phyloP scores from a whole-genome alignment of 768 basidiomycete species.

The Panellus pusillus region DNA sequence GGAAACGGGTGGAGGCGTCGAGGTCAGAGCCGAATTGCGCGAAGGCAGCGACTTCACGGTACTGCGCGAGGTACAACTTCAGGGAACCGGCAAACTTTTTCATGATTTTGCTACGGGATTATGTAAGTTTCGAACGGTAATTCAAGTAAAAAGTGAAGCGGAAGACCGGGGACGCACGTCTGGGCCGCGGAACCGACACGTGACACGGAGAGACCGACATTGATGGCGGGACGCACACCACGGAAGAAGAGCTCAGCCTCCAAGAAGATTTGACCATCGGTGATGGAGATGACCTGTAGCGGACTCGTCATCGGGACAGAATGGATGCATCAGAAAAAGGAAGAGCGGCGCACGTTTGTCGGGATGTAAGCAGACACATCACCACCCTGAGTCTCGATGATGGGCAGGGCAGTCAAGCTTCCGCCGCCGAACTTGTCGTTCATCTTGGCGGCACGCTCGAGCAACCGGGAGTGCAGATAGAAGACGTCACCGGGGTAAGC shows the following conservation, averaged over 20 bases:
- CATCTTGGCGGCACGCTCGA: conserved; percentile 99
- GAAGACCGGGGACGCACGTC: conserved; percentile 63
- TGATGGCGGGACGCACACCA: conserved; percentile 99
- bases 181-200: conserved; percentile 99
- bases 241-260: conserved; percentile 99
- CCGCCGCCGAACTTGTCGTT: conserved; percentile 98
- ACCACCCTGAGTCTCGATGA: conserved; percentile 99
- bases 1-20: conserved; percentile 98
- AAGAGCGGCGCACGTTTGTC: conserved; percentile 71
- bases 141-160: conserved; percentile 3
- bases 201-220: conserved; percentile 99
- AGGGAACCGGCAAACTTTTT: conserved; percentile 99
- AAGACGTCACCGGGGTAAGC: conserved; percentile 99
- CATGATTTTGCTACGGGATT: conserved; percentile 81
- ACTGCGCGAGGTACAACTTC: conserved; percentile 99
- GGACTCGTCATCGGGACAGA: neutral
- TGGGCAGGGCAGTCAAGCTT: conserved; percentile 96
- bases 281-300: conserved; percentile 94
- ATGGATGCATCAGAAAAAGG: neutral
- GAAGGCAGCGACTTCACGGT: conserved; percentile 99
- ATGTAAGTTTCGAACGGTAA: no score
- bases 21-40: conserved; percentile 99
- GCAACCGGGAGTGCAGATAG: conserved; percentile 99
- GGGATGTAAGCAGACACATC: conserved; percentile 99
- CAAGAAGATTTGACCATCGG: conserved; percentile 99